These are phyloP conservation scores for Geotrichum carabidarum DNA, from an alignment of 1,139 yeast species.

Conservation along the genomic window DNA sequence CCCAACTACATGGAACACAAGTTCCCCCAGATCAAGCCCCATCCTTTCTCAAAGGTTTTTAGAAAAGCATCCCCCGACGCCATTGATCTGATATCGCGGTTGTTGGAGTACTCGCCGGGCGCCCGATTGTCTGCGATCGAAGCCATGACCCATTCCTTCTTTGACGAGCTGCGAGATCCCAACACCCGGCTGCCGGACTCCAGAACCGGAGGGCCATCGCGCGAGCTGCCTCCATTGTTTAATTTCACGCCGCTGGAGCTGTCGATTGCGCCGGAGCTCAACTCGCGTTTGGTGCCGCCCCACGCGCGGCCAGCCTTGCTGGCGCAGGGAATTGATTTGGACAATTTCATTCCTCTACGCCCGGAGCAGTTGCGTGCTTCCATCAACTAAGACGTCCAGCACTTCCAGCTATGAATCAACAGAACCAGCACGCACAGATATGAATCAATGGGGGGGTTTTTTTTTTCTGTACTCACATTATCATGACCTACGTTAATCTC, in stretches of 20 bases:
- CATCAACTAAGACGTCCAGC: background rate
- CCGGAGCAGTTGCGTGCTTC: constrained; percentile 31
- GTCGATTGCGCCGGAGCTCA: constrained; percentile 41
- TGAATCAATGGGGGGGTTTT: background rate
- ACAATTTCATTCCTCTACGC: constrained; percentile 37
- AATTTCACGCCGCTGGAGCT: constrained; percentile 40
- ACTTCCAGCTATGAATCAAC: background rate
- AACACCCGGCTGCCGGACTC: constrained; percentile 52
- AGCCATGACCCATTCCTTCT: constrained; percentile 67
- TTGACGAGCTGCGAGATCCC: constrained; percentile 64
- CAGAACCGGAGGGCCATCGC: constrained; percentile 35
- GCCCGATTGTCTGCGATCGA: constrained; percentile 65
- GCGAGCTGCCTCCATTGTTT: constrained; percentile 41
- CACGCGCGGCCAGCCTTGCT: constrained; percentile 36
- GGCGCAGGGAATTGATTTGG: constrained; percentile 37
- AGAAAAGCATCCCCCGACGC: constrained; percentile 59
- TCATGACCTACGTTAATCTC: background rate
- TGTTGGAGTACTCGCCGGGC: constrained; percentile 72
- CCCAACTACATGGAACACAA: constrained; percentile 97
- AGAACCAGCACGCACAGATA: background rate
- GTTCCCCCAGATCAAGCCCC: constrained; percentile 93
- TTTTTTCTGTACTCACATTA: background rate
- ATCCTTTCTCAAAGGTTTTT: constrained; percentile 80
- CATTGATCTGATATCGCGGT: constrained; percentile 53
- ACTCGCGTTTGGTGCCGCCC: constrained; percentile 38